Conservation (phyloP, 2,329 filamentous ascomycete genomes). For the Alternaria solani region DNA sequence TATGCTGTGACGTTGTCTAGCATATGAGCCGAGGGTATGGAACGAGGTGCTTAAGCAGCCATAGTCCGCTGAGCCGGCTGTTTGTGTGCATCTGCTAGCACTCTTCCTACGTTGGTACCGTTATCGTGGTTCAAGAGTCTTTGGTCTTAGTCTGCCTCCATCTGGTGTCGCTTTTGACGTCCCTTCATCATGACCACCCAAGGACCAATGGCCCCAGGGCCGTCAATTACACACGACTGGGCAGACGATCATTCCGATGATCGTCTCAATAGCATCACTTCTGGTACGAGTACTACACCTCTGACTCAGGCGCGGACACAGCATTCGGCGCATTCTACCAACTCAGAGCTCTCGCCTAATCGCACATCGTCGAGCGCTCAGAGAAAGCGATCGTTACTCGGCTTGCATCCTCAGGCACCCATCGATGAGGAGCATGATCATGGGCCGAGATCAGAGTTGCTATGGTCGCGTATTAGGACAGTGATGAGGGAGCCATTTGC, state of each 20-base stretch:
- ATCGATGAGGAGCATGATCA: conserved; percentile 54
- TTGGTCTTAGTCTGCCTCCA: background rate
- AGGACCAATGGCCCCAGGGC: conserved; percentile 28
- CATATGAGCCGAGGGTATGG: conserved; percentile 8
- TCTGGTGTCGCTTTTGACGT: background rate
- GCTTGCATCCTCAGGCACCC: conserved; percentile 53
- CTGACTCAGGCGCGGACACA: conserved; percentile 31
- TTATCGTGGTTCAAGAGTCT: background rate
- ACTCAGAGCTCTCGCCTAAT: conserved; percentile 15
- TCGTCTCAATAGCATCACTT: conserved; percentile 19
- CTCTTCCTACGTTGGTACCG: background rate
- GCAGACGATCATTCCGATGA: conserved; percentile 20
- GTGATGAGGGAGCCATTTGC: conserved; percentile 55
- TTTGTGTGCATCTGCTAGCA: background rate
- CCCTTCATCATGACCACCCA: conserved; percentile 10
- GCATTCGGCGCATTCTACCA: conserved; percentile 21
- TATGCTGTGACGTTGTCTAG: conserved; percentile 22
- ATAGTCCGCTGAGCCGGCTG: background rate
- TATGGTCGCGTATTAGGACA: conserved; percentile 50
- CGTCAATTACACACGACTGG: conserved; percentile 31
- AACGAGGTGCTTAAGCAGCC: conserved; percentile 13
- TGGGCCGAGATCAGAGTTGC: conserved; percentile 44
- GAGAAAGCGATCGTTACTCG: conserved; percentile 37
- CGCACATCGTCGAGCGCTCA: conserved; percentile 35
- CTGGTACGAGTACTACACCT: conserved; percentile 19